These are phyloP conservation scores for Jatropha podagrica DNA, from an alignment of 441 rosid genomes.

Conservation along the genomic window DNA sequence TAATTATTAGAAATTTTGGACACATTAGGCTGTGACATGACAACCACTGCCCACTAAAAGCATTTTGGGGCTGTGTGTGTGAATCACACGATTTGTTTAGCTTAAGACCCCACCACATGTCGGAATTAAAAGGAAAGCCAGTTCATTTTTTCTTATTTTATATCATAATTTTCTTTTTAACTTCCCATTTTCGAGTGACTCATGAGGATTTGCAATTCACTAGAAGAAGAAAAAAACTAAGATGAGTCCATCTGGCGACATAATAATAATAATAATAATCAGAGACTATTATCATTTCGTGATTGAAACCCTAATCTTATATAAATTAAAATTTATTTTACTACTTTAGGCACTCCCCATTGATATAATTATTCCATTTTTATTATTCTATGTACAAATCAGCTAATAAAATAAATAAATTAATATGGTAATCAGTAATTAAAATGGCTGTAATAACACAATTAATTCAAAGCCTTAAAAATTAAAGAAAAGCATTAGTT, in stretches of 20 bases:
- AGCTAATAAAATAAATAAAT: no score
- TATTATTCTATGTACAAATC: no score
- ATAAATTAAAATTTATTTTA: no score
- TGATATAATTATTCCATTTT: no score
- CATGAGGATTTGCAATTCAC: no score
- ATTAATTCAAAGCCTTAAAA: neutral
- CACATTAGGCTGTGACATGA: constrained; percentile 14
- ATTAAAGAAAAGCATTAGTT: neutral
- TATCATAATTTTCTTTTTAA: neutral
- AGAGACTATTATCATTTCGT: no score
- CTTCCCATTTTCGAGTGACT: neutral
- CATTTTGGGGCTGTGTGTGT: neutral
- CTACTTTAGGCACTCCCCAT: no score
- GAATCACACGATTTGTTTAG: neutral
- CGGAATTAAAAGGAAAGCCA: constrained; percentile 8
- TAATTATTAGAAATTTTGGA: neutral
- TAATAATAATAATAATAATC: no score
- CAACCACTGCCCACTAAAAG: constrained; percentile 14
- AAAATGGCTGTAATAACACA: neutral
- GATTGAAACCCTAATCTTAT: no score
- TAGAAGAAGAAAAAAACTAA: no score
- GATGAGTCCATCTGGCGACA: no score
- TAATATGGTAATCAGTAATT: no score
- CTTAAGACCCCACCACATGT: constrained; percentile 10
- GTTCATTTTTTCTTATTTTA: neutral